Percentiles rank a stretch among this genome's conserved stretches.
phyloP scores from a whole-genome alignment of 2,329 filamentous ascomycete species.

The Sporothrix pseudoabietina region DNA sequence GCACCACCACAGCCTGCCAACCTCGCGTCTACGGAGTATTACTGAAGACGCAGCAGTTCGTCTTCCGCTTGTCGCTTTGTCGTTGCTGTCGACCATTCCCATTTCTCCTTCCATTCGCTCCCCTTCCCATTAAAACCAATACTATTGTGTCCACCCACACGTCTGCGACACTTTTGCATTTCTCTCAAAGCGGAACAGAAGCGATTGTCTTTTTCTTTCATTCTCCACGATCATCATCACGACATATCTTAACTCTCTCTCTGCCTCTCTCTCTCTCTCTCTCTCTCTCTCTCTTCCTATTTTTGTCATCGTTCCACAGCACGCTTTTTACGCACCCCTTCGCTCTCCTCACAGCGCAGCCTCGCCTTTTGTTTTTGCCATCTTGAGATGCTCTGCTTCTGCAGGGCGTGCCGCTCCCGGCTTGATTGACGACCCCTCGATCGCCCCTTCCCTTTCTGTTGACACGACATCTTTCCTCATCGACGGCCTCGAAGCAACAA shows the following conservation, averaged over 20 bases:
- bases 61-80: neutral
- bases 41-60: neutral
- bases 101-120: neutral
- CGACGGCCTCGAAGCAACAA: neutral
- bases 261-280: neutral
- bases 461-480: neutral
- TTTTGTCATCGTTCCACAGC: neutral
- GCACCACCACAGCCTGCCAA: slow-evolving; percentile 11
- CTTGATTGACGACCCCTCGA: slow-evolving; percentile 27
- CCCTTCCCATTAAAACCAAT: slow-evolving; percentile 20
- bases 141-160: slow-evolving; percentile 29
- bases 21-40: neutral
- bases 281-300: neutral
- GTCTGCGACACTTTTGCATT: slow-evolving; percentile 23
- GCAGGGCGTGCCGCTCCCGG: slow-evolving; percentile 31
- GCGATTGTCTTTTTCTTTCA: neutral
- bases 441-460: neutral
- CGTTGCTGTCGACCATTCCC: neutral
- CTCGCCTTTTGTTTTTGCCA: neutral
- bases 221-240: slow-evolving; percentile 18
- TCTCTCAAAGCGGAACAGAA: slow-evolving; percentile 21
- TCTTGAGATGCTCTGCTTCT: slow-evolving; percentile 34
- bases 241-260: neutral
- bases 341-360: neutral
- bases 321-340: neutral